Percentiles rank a stretch among this genome's conserved stretches.
These are phyloP conservation scores for Shiraia sp. DNA, from an alignment of 2,329 filamentous ascomycete genomes.

Conservation along the genomic window DNA sequence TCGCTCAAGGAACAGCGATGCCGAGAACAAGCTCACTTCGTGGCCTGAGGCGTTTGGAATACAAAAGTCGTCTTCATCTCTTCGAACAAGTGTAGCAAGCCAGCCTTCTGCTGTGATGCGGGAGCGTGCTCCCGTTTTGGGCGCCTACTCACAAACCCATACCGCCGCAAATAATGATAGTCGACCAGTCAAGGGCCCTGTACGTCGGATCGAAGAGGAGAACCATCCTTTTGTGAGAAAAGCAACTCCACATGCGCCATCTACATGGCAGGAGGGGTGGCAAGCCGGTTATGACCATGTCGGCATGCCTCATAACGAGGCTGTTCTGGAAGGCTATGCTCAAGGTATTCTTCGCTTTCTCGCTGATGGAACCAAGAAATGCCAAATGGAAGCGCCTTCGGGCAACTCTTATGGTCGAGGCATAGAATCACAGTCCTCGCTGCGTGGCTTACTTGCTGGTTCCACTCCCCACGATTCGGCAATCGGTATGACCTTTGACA, in stretches of 20 bases:
- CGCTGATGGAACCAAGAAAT: conserved; percentile 29
- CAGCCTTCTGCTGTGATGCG: conserved; percentile 7
- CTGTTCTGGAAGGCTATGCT: conserved; percentile 40
- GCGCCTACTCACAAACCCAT: conserved; percentile 8
- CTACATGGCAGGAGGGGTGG: conserved; percentile 45
- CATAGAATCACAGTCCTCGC: conserved; percentile 25
- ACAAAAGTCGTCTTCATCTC: conserved; percentile 20
- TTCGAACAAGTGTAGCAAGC: conserved; percentile 12
- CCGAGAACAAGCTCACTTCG: conserved; percentile 29
- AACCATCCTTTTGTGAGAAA: conserved; percentile 28
- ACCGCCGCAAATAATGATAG: conserved; percentile 16
- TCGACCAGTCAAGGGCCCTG: conserved; percentile 12
- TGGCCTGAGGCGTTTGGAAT: conserved; percentile 39
- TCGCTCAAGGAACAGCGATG: conserved; percentile 24
- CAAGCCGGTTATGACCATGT: conserved; percentile 43
- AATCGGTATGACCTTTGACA: conserved; percentile 30
- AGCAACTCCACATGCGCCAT: conserved; percentile 24
- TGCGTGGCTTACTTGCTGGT: conserved; percentile 29
- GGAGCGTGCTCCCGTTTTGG: conserved; percentile 10
- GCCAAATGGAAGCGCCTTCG: conserved; percentile 11
- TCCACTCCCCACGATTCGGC: conserved; percentile 35
- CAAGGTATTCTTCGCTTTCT: conserved; percentile 38
- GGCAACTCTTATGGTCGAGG: conserved; percentile 12
- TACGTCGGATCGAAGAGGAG: conserved; percentile 22
- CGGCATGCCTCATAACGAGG: conserved; percentile 35